phyloP scores from a whole-genome alignment of 306 rosid species.

The Vigna unguiculata region DNA sequence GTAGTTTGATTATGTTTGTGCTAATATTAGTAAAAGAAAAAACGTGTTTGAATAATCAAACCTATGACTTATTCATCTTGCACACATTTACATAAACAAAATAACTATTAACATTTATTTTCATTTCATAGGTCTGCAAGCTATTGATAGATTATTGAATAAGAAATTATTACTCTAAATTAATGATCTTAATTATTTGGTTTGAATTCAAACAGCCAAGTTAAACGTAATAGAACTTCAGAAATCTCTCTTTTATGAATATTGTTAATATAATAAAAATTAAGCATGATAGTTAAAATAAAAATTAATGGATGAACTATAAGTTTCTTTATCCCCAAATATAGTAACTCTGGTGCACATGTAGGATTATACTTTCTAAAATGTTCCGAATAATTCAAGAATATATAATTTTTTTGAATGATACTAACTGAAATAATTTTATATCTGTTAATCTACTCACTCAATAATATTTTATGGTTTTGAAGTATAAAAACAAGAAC shows the following conservation, averaged over 20 bases:
- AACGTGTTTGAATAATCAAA: background rate
- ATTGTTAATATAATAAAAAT: background rate
- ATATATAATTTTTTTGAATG: too few species aligned
- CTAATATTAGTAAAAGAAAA: background rate
- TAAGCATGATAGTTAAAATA: background rate
- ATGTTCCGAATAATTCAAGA: too few species aligned
- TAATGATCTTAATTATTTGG: background rate
- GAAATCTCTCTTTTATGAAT: background rate
- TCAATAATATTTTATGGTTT: too few species aligned
- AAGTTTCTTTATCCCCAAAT: background rate
- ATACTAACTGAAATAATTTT: too few species aligned
- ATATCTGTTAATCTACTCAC: too few species aligned
- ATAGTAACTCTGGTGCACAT: too few species aligned
- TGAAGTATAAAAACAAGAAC: too few species aligned
- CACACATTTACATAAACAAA: background rate
- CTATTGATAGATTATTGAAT: background rate
- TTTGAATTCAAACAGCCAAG: background rate
- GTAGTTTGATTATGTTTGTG: slow-evolving; percentile 6
- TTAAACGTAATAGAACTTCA: background rate
- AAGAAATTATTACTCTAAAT: background rate
- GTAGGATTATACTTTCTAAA: too few species aligned
- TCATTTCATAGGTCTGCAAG: background rate
- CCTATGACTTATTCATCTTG: background rate
- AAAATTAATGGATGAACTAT: background rate
- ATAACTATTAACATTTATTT: background rate